These are phyloP conservation scores for Fraxinus americana DNA, from an alignment of 257 asterid species.

Conservation along the genomic window DNA sequence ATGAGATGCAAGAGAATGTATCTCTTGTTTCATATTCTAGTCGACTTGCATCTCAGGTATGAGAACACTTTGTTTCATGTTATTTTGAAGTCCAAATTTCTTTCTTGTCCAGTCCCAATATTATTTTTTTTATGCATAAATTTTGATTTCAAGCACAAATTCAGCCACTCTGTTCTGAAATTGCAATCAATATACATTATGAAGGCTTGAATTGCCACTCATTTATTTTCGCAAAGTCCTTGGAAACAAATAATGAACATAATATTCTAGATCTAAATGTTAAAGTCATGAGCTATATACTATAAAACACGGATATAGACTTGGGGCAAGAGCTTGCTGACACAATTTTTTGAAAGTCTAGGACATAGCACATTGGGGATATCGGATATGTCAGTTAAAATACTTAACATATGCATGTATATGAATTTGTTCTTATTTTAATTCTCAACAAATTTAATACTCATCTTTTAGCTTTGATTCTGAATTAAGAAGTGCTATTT, in stretches of 20 bases:
- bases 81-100: background rate
- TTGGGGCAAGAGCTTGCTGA: background rate
- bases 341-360: background rate
- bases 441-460: background rate
- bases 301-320: background rate
- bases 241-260: background rate
- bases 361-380: too few relatives aligned
- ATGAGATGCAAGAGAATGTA: constrained; percentile 95
- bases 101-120: background rate
- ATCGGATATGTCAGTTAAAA: too few relatives aligned
- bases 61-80: constrained; percentile 14
- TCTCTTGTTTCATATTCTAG: constrained; percentile 97
- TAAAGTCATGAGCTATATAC: background rate
- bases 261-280: background rate
- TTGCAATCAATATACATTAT: background rate
- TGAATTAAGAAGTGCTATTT: background rate
- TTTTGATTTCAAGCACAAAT: background rate
- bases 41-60: constrained; percentile 96
- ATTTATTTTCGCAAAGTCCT: background rate
- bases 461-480: background rate
- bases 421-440: background rate
- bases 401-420: too few relatives aligned
- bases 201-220: background rate
- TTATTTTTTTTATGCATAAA: background rate
- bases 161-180: background rate